Base-by-base conservation (phyloP, 495 filamentous ascomycete genomes). In the Coniosporium apollinis region DNA sequence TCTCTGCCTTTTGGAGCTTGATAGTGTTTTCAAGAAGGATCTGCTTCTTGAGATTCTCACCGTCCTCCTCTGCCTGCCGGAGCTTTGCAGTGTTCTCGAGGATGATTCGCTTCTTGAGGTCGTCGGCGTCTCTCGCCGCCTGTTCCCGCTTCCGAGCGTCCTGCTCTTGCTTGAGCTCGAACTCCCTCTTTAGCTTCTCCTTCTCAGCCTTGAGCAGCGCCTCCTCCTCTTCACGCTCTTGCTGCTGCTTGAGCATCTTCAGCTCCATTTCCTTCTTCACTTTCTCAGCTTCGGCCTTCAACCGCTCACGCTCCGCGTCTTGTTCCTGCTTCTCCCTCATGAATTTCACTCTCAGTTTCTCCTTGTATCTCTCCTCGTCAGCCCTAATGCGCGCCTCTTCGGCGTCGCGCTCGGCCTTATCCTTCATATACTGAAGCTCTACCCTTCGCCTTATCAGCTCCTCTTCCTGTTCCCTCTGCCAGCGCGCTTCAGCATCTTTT, bases 21-120 rank as follows among this genome's bases (percentile, higher is more conserved):
- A 28, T 6, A 7, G 18, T 30, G 28, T 49, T 49, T 22, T 49
- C 47, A 6, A 31, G 25, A 17, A 49, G 30, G 28, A 49, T 49
- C 8, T 40, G 30, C 35, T 39, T 38, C 7, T 38, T n/a, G n/a
- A n/a, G n/a, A n/a, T n/a, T n/a, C n/a, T n/a, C n/a, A n/a, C n/a
- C n/a, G n/a, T n/a, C n/a, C n/a, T n/a, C n/a, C n/a, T n/a, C n/a
- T n/a, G n/a, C n/a, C n/a, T n/a, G n/a, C n/a, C n/a, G n/a, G n/a
- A n/a, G n/a, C n/a, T n/a, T n/a, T n/a, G n/a, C n/a, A n/a, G n/a
- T n/a, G n/a, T n/a, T n/a, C n/a, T n/a, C n/a, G n/a, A n/a, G n/a
- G n/a, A n/a, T n/a, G n/a, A n/a, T n/a, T n/a, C n/a, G n/a, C n/a
- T n/a, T n/a, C n/a, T n/a, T n/a, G n/a, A n/a, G n/a, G n/a, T n/a